Base-by-base conservation (phyloP, 129 eudicot species). In the Rutidosis leptorrhynchoides region DNA sequence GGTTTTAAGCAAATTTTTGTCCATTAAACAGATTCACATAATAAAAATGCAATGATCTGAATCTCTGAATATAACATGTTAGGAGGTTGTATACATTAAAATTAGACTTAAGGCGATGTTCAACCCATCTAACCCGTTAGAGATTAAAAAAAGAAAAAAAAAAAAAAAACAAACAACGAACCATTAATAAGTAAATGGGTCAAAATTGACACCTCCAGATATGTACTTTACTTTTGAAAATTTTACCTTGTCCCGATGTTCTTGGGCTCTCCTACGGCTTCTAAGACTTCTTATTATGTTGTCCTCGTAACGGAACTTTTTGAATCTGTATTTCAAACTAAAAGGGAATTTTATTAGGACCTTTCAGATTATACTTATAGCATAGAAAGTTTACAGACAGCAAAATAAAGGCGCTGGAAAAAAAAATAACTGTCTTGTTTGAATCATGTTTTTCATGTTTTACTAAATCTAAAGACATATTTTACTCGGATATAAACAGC, bases 241-340 rank as follows among this genome's bases (percentile, higher is more conserved):
- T 17, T 33, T 73, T 73, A 92, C 98, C 80, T 92, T 88, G 17
- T 78, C 84, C 98, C 98, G 88, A 32, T 62, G 85, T 24, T 81
- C 87, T 81, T 81, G 86, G 72, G 98, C 98, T 85, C 80, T 92
- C 59, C 76, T 76, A 12, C 87, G 83, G 64, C 45, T 83, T 79
- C 96, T 92, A 66, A 92, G 82, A 19, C 73, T 70, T 71, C 90
- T 69, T 82, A 92, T 81, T 49, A 81, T 60, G 27, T 56, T 64
- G 76, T 92, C 98, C 76, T 92, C 98, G 16, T 78, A 59, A 17
- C 95, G 98, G 27, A 92, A 77, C 82, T 77, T 87, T 81, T 92
- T 88, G 73, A 85, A 69, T 65, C 96, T 88, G 82, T 81, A 85
- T 73, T 73, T 92, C 98, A 59, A 86, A 82, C 98, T 92, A 74